Conservation (phyloP, 345 rosid genomes). For the Camelina sativa region DNA sequence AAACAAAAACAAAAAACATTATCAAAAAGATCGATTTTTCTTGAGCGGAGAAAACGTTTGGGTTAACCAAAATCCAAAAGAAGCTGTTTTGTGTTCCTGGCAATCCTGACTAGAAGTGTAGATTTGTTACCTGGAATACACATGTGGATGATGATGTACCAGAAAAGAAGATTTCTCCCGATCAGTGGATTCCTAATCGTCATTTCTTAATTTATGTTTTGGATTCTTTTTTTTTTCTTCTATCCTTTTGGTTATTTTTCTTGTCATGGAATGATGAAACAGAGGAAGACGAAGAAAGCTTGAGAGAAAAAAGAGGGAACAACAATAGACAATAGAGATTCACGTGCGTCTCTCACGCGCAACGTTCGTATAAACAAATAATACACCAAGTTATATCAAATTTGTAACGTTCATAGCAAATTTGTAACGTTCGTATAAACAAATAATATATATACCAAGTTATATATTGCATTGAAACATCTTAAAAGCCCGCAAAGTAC, state of each 20-base stretch:
- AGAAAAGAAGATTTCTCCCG: constrained; percentile 37
- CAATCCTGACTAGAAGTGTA: neutral
- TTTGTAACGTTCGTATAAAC: constrained; percentile 12
- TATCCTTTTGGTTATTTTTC: neutral
- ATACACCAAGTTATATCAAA: too few relatives aligned
- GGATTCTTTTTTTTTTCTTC: neutral
- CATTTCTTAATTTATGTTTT: constrained; percentile 5
- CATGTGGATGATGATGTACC: constrained; percentile 21
- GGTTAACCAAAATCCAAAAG: neutral
- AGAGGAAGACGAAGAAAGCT: constrained; percentile 34
- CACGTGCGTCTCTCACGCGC: constrained; percentile 28
- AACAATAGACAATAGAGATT: neutral
- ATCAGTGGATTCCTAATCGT: constrained; percentile 1
- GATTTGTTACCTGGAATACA: constrained; percentile 37
- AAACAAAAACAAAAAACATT: neutral
- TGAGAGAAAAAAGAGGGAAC: constrained; percentile 14
- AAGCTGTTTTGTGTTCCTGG: constrained; percentile 19
- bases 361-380: neutral
- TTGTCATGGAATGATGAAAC: neutral
- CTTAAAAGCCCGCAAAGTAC: neutral
- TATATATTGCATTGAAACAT: neutral
- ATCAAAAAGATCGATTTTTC: neutral
- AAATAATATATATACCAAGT: neutral
- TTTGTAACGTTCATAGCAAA: too few relatives aligned
- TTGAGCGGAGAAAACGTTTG: neutral